A percentile compares a stretch with the other conserved stretches of the same genome.
Conservation (phyloP, 2,329 filamentous ascomycete genomes). For the Pyrenochaeta sp. region DNA sequence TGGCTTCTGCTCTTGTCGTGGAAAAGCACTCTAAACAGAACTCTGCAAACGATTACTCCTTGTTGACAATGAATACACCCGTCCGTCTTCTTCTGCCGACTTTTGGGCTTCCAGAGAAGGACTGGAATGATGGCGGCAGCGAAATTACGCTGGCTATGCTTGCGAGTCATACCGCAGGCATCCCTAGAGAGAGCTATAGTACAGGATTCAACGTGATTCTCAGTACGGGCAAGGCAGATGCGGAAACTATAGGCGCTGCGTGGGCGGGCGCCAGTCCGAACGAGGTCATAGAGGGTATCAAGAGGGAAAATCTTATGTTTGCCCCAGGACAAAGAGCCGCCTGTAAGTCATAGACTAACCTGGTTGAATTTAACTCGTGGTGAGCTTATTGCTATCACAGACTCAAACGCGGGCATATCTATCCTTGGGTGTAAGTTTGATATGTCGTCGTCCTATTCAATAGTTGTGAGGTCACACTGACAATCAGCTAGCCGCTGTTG, state of each 20-base stretch:
- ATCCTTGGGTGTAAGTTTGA: slow-evolving; percentile 29
- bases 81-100: slow-evolving; percentile 31
- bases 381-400: neutral
- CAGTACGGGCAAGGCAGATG: slow-evolving; percentile 32
- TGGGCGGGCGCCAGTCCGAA: slow-evolving; percentile 34
- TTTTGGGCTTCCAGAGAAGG: slow-evolving; percentile 30
- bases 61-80: slow-evolving; percentile 32
- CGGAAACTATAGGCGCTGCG: slow-evolving; percentile 32
- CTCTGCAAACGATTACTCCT: slow-evolving; percentile 1
- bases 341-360: slow-evolving; percentile 9
- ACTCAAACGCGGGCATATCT: slow-evolving; percentile 41
- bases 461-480: neutral
- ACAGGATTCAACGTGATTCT: slow-evolving; percentile 41
- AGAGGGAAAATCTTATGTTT: slow-evolving; percentile 37
- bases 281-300: slow-evolving; percentile 27
- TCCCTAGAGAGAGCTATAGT: slow-evolving; percentile 41
- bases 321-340: slow-evolving; percentile 39
- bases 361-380: neutral
- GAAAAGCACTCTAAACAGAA: slow-evolving; percentile 20
- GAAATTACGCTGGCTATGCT: slow-evolving; percentile 44
- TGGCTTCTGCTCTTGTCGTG: slow-evolving; percentile 32
- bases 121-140: slow-evolving; percentile 43
- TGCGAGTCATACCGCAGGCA: slow-evolving; percentile 41
- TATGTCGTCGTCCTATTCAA: neutral
- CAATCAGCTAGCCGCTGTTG: slow-evolving; percentile 25